Conservation (phyloP, 768 basidiomycete species). For the Suillus placidus region DNA sequence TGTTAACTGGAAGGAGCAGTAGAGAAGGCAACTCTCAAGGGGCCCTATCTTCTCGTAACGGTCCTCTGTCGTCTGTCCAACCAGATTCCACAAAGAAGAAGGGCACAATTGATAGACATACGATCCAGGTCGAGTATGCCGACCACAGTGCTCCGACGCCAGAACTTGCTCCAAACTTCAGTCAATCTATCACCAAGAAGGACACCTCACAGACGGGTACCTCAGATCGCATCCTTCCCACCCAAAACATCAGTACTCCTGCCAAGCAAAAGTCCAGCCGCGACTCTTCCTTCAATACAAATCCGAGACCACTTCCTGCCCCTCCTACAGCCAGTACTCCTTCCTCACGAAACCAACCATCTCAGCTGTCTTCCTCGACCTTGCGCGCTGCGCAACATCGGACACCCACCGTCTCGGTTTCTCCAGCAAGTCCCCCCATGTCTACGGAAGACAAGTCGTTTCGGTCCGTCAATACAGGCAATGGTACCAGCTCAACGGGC, state of each 20-base stretch:
- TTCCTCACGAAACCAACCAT: constrained; percentile 23
- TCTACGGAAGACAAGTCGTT: constrained; percentile 33
- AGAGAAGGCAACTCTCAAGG: constrained; percentile 24
- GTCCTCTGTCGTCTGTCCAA: constrained; percentile 29
- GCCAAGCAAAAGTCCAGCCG: constrained; percentile 22
- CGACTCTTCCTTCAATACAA: constrained; percentile 17
- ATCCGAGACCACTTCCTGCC: constrained; percentile 36
- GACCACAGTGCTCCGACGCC: constrained; percentile 52
- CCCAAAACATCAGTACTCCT: constrained; percentile 17
- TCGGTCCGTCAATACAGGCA: constrained; percentile 30
- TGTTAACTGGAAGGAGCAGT: constrained; percentile 19
- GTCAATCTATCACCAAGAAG: constrained; percentile 27
- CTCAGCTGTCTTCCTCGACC: constrained; percentile 28
- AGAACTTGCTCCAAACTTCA: constrained; percentile 21
- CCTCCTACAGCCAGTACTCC: constrained; percentile 22
- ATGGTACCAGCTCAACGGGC: constrained; percentile 36
- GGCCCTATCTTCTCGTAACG: constrained; percentile 21
- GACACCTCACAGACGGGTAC: constrained; percentile 14
- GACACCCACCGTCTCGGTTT: constrained; percentile 38
- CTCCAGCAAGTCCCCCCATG: constrained; percentile 45
- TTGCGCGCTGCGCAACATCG: constrained; percentile 32
- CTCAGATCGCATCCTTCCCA: constrained; percentile 13
- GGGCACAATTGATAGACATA: constrained; percentile 63
- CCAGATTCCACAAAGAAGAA: constrained; percentile 52
- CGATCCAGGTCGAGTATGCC: constrained; percentile 92